Conservation (phyloP, 208 protist species). For the Blechomonas ayalai region DNA sequence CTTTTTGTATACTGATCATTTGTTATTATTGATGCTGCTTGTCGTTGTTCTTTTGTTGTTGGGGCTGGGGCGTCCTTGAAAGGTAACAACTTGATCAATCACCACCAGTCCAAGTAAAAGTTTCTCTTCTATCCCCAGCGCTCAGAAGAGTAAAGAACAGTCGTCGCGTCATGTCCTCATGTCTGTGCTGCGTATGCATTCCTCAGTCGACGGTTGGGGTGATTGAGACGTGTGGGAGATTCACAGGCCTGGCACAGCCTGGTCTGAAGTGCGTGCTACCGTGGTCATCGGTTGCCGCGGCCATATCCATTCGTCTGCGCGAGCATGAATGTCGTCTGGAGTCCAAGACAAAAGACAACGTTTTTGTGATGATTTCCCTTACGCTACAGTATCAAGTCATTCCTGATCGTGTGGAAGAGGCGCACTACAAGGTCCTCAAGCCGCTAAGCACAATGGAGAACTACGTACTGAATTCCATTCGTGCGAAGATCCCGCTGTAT, state of each 20-base stretch:
- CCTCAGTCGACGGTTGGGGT: constrained; percentile 52
- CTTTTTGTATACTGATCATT: no score
- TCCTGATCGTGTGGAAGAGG: constrained; percentile 19
- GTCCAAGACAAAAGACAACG: constrained; percentile 86
- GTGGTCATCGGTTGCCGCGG: constrained; percentile 16
- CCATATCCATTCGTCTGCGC: constrained; percentile 35
- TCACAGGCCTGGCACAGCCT: constrained; percentile 28
- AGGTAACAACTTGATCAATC: no score
- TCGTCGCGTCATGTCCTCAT: no score
- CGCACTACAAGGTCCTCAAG: constrained; percentile 38
- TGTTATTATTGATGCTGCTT: no score
- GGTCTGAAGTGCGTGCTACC: constrained; percentile 56
- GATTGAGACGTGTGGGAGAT: constrained; percentile 57
- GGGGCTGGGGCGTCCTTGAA: no score
- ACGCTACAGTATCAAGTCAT: constrained; percentile 55
- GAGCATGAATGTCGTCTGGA: constrained; percentile 30
- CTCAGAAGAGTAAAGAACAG: no score
- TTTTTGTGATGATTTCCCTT: constrained; percentile 56
- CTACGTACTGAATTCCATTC: constrained; percentile 66
- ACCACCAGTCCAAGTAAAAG: no score
- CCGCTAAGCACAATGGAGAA: constrained; percentile 37
- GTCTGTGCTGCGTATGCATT: constrained; percentile 29
- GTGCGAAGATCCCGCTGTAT: constrained; percentile 62
- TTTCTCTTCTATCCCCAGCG: no score
- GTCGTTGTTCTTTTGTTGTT: no score